Conservation (phyloP, 306 rosid genomes). For the Trifolium repens region DNA sequence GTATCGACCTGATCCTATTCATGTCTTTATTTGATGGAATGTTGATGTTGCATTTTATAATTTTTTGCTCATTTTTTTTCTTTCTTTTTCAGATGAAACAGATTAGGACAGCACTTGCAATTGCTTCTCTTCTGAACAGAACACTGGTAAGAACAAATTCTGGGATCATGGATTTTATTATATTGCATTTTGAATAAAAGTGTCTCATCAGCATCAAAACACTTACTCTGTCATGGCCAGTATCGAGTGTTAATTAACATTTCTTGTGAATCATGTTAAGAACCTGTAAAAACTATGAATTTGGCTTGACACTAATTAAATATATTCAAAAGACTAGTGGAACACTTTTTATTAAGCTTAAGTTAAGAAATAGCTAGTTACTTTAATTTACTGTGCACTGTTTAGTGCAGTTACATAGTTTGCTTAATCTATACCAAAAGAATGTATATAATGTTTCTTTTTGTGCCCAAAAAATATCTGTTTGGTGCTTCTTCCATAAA, state of each 20-base stretch:
- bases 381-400: not conserved
- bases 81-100: conserved; percentile 72
- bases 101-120: conserved; percentile 88
- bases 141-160: conserved; percentile 73
- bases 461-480: conserved; percentile 2
- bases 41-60: conserved; percentile 36
- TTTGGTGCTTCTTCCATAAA: conserved; percentile 33
- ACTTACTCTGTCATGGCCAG: not conserved
- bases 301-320: not conserved
- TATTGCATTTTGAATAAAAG: conserved; percentile 27
- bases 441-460: not conserved
- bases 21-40: conserved; percentile 40
- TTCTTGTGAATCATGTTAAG: conserved; percentile 2
- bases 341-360: not conserved
- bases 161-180: conserved; percentile 15
- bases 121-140: conserved; percentile 87
- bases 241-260: conserved; percentile 13
- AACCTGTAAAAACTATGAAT: conserved; percentile 2
- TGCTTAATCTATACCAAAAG: conserved; percentile 16
- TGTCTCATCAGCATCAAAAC: conserved; percentile 23
- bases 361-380: conserved; percentile 9
- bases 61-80: conserved; percentile 25
- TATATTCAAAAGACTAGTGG: conserved; percentile 11
- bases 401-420: conserved; percentile 11
- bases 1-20: conserved; percentile 46